Percentiles rank a stretch among this genome's conserved stretches.
phyloP scores from a whole-genome alignment of 2,329 filamentous ascomycete species.

The Alternaria arborescens region DNA sequence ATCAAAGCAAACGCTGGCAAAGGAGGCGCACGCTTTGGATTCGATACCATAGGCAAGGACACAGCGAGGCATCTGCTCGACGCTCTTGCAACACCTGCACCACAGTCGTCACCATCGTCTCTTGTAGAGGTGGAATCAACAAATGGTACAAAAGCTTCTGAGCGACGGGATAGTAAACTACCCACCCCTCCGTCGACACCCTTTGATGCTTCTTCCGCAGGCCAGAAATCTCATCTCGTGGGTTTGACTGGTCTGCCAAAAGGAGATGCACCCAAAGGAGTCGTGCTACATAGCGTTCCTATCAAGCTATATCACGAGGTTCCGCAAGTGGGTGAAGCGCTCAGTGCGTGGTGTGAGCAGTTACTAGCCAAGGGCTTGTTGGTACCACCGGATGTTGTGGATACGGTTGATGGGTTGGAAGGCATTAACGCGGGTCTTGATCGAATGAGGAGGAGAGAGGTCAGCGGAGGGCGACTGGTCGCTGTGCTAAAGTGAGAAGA shows the following conservation, averaged over 20 bases:
- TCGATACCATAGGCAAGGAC: constrained; percentile 73
- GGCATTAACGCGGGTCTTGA: constrained; percentile 75
- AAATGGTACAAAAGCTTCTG: constrained; percentile 3
- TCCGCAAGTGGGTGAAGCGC: constrained; percentile 47
- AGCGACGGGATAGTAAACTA: constrained; percentile 19
- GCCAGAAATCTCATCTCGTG: neutral
- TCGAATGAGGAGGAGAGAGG: constrained; percentile 69
- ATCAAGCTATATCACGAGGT: constrained; percentile 80
- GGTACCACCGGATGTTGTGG: constrained; percentile 70
- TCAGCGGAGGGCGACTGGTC: constrained; percentile 74
- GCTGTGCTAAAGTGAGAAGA: constrained; percentile 23
- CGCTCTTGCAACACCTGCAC: constrained; percentile 52
- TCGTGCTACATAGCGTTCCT: constrained; percentile 71
- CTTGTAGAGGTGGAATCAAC: neutral
- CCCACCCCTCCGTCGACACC: constrained; percentile 44
- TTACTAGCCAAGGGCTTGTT: constrained; percentile 66
- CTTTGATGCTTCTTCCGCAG: constrained; percentile 36
- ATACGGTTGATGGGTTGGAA: constrained; percentile 68
- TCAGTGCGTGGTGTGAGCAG: constrained; percentile 73
- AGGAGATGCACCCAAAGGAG: constrained; percentile 52
- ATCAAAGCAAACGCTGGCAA: constrained; percentile 67
- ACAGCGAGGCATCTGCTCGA: constrained; percentile 67
- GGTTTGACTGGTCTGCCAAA: constrained; percentile 75
- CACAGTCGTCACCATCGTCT: neutral
- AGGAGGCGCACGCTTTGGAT: constrained; percentile 67